phyloP scores from a whole-genome alignment of 1,284 basidiomycete species.

The Mycosarcoma maydis region DNA sequence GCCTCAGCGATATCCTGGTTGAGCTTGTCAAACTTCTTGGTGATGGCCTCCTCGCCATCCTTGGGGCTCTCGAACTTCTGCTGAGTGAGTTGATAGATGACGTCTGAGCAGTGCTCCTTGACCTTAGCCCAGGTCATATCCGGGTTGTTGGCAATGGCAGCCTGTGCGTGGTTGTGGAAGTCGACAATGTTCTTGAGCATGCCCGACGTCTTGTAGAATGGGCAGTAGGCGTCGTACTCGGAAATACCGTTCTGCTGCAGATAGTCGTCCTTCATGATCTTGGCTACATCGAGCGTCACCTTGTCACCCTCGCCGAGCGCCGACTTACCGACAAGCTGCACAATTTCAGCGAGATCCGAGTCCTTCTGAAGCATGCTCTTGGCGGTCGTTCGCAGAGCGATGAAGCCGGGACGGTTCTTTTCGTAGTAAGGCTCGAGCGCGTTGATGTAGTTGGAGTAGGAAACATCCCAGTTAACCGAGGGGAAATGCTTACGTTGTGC shows the following conservation, averaged over 20 bases:
- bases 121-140: slow-evolving; percentile 93
- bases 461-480: slow-evolving; percentile 98
- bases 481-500: slow-evolving; percentile 98
- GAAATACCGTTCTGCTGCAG: slow-evolving; percentile 99
- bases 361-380: slow-evolving; percentile 99
- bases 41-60: slow-evolving; percentile 64
- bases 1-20: slow-evolving; percentile 62
- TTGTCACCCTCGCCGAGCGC: slow-evolving; percentile 98
- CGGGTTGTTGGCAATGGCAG: slow-evolving; percentile 76
- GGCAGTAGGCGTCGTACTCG: slow-evolving; percentile 96
- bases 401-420: slow-evolving; percentile 84
- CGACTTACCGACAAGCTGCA: slow-evolving; percentile 97
- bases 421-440: slow-evolving; percentile 95
- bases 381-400: slow-evolving; percentile 87
- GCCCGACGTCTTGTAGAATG: slow-evolving; percentile 79
- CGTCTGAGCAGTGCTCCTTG: slow-evolving; percentile 84
- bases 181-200: slow-evolving; percentile 96
- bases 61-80: slow-evolving; percentile 89
- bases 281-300: slow-evolving; percentile 95
- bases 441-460: slow-evolving; percentile 98
- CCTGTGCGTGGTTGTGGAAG: slow-evolving; percentile 90
- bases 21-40: slow-evolving; percentile 61
- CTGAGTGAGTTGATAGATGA: slow-evolving; percentile 95
- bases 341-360: slow-evolving; percentile 97
- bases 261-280: slow-evolving; percentile 95